Evolutionary conservation across 345 rosid genomes (phyloP).

Genomic region (Populus alba): DNA sequence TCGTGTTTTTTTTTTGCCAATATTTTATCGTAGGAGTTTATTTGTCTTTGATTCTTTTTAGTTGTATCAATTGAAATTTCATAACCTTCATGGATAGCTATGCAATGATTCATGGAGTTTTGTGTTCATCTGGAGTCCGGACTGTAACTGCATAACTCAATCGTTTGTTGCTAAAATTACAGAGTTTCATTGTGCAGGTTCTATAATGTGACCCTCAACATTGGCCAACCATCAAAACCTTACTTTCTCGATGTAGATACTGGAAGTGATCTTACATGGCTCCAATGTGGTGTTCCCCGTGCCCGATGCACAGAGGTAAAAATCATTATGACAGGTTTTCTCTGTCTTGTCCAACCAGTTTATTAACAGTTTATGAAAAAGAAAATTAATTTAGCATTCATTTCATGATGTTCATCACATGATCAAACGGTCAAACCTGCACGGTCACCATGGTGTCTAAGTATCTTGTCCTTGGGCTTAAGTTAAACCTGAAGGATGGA

Average conservation of each 20-base stretch:
- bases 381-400: neutral
- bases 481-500: neutral
- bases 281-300: constrained; percentile 89
- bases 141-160: neutral
- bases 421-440: neutral
- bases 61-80: neutral
- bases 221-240: constrained; percentile 82
- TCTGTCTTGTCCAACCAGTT: neutral
- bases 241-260: constrained; percentile 91
- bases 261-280: constrained; percentile 98
- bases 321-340: too few species aligned
- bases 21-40: neutral
- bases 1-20: neutral
- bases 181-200: constrained; percentile 39
- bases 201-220: constrained; percentile 64
- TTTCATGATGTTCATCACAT: neutral
- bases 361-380: neutral
- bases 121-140: neutral
- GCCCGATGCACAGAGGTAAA: constrained; percentile 57
- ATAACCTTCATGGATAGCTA: neutral
- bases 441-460: neutral
- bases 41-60: neutral
- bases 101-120: neutral
- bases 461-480: neutral
- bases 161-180: neutral